Evolutionary conservation across 345 rosid species (phyloP).

Genomic region (Murraya koenigii): DNA sequence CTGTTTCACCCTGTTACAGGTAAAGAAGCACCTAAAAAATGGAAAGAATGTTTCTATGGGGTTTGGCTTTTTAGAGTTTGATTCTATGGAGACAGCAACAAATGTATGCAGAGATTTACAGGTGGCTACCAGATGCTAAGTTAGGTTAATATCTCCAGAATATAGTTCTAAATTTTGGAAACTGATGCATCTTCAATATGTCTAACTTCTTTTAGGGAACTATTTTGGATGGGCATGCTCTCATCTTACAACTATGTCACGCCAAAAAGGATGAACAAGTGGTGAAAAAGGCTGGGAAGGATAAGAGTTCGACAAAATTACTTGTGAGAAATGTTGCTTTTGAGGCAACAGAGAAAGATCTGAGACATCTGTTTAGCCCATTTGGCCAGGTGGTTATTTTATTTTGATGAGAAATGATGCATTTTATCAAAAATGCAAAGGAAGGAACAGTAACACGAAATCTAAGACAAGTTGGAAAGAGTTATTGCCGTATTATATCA

Average conservation of each 20-base stretch:
- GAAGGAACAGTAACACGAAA: neutral
- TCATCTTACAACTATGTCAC: constrained; percentile 73
- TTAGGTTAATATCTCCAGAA: neutral
- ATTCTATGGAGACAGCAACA: constrained; percentile 76
- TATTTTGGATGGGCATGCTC: constrained; percentile 90
- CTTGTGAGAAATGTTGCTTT: constrained; percentile 91
- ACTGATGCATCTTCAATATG: neutral
- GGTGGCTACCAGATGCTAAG: constrained; percentile 37
- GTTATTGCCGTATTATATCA: neutral
- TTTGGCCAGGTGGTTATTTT: constrained; percentile 75
- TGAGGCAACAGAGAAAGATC: constrained; percentile 90
- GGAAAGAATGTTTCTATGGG: constrained; percentile 86
- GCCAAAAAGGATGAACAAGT: constrained; percentile 63
- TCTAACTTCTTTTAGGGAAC: constrained; percentile 65
- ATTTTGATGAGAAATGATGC: neutral
- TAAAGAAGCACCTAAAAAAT: constrained; percentile 75
- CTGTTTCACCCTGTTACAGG: constrained; percentile 40
- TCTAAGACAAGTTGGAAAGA: neutral
- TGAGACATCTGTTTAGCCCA: constrained; percentile 85
- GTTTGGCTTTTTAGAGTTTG: constrained; percentile 89
- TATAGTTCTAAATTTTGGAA: neutral
- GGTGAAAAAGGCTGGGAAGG: constrained; percentile 50
- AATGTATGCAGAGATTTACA: constrained; percentile 63
- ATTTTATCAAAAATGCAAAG: neutral
- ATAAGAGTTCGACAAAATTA: constrained; percentile 70